Base-by-base conservation (phyloP, 371 early-diverging fungal genomes). In the Hamiltosporidium tvaerminnensis region DNA sequence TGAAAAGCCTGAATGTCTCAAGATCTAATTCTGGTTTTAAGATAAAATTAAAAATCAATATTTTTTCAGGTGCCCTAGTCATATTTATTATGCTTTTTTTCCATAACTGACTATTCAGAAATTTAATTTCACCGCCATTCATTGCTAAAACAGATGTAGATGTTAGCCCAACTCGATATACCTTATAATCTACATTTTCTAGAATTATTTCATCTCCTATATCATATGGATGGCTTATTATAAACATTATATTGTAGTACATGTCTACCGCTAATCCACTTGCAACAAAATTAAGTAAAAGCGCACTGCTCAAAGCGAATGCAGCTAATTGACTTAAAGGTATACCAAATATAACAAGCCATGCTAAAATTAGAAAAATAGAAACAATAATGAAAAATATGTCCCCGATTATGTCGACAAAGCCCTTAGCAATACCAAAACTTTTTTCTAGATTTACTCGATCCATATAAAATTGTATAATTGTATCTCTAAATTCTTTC, bases 161-260 rank as follows among this genome's bases (percentile, higher is more conserved):
- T n/a, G 68, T 59, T 1, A 79, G 49, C 7, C 73, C 71, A 38
- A 71, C 69, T 47, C 57, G 57, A 57, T 73, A 61, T 36, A 79
- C 73, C 32, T 54, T 71, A 58, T 70, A 68, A 48, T 69, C 68
- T 16, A 57, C 64, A 31, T 64, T 65, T 31, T 73, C 75, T 7
- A 76, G 57, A 23, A 73, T 65, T 3, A 79, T 67, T 23, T 79
- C 79, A 64, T 79, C 79, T 4, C 76, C 79, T 38, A 79, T 68
- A 66, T 79, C 79, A 64, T 68, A 79, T 50, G 68, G 79, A 60
- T 79, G 79, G n/a, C 67, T 74, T 7, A 75, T 30, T n/a, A 76
- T 50, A 44, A 79, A 57, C 57, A 74, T 64, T 16, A 75, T 56
- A 47, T 69, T 75, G 53, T 53, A 55, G 53, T 68, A 73, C 35